Percentiles rank a stretch among this genome's conserved stretches.
phyloP scores from a whole-genome alignment of 441 rosid genomes.

The Rhodomyrtus psidioides region DNA sequence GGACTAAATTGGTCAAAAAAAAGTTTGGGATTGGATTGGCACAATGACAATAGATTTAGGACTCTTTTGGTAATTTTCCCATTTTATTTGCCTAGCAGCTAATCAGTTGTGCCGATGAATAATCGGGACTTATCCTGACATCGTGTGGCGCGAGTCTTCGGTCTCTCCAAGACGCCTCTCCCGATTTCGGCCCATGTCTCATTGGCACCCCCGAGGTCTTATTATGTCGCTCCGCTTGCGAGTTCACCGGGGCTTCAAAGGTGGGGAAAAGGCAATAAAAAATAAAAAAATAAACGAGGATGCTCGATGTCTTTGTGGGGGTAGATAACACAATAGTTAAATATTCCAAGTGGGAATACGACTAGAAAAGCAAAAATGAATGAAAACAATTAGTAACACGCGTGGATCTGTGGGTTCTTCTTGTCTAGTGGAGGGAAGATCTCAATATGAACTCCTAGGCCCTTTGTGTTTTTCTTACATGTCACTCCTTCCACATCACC shows the following conservation, averaged over 20 bases:
- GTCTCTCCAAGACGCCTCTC: not conserved
- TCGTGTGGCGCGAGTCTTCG: not conserved
- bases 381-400: constrained; percentile 5
- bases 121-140: not conserved
- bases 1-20: no score
- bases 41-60: no score
- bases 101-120: not conserved
- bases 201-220: not conserved
- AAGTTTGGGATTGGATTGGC: no score
- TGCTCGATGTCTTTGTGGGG: not conserved
- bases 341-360: constrained; percentile 7
- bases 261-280: not conserved
- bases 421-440: not conserved
- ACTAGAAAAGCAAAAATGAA: constrained; percentile 12
- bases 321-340: not conserved
- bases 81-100: not conserved
- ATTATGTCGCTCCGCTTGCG: not conserved
- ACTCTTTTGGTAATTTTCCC: no score
- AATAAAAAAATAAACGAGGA: not conserved
- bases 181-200: not conserved
- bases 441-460: not conserved
- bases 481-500: constrained; percentile 11
- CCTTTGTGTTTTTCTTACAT: constrained; percentile 4
- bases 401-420: constrained; percentile 23
- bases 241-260: not conserved